Evolutionary conservation across 2,329 filamentous ascomycete genomes (phyloP), one percentile per base, ranked within the genome.

Genomic region (Xylariales sp.): DNA sequence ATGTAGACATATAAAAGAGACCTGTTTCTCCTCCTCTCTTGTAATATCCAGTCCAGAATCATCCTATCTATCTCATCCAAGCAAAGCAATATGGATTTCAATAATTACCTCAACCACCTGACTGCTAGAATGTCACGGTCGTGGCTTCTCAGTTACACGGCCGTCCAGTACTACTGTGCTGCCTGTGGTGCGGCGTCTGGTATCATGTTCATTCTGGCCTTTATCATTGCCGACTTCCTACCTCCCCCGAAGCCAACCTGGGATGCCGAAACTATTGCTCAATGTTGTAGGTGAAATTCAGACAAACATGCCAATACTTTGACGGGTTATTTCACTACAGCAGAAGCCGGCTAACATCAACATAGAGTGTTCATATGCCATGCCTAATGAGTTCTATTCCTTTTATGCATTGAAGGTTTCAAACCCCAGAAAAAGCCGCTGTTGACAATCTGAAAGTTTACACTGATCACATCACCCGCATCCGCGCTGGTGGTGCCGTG

Each of bases 81-180:
- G 23, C n/a, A 8, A 25, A 10, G 15, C 21, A 35, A 27, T 17
- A 35, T 35, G 33, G 33, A 16, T 10, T 5, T 35, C 20, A 23
- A 35, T 14, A 25, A 23, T 23, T 35, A 25, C 21, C 33, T 35
- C 20, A 35, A 35, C 18, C 13, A 23, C 16, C 5, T 35, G 15
- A 24, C 18, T 13, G 33, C 23, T 8, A 20, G 33, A 10, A 23
- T 23, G 10, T 35, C 33, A 18, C 33, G 21, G 12, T 35, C 33
- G 4, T 25, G 20, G 33, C 33, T 35, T 18, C 33, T 35, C 21
- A 35, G 33, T 17, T 35, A 35, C 23, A 35, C 33, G 5, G 33
- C 33, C n/a, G 15, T 35, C 10, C 33, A 35, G 17, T 35, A 35
- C 5, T 35, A 35, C 12, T 35, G 18, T 35, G 33, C 33, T 23